phyloP scores from a whole-genome alignment of 2,329 filamentous ascomycete genomes.

The Neofusicoccum cordaticola region DNA sequence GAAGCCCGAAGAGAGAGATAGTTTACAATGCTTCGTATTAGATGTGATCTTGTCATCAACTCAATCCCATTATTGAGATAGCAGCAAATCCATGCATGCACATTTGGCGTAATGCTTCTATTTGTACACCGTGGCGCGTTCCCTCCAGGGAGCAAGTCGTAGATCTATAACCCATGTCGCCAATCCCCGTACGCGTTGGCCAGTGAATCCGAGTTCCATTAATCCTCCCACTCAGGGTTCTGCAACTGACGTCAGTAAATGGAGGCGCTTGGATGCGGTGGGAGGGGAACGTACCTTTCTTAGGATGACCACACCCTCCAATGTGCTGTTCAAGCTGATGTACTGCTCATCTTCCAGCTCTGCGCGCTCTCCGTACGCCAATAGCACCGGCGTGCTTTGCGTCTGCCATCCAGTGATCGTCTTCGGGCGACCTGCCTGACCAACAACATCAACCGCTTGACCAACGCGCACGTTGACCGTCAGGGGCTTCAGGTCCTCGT shows the following conservation, averaged over 20 bases:
- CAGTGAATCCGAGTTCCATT: background rate
- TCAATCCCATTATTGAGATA: background rate
- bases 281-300: conserved; percentile 70
- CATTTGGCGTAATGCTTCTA: conserved; percentile 11
- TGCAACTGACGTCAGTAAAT: conserved; percentile 24
- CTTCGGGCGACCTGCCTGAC: conserved; percentile 94
- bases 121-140: conserved; percentile 7
- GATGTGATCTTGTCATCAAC: background rate
- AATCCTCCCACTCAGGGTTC: conserved; percentile 48
- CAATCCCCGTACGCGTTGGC: background rate
- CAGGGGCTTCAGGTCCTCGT: conserved; percentile 89
- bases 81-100: background rate
- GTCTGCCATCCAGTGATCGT: conserved; percentile 99
- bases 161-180: conserved; percentile 10
- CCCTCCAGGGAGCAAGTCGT: background rate
- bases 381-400: conserved; percentile 93
- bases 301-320: conserved; percentile 94
- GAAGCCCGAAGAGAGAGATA: background rate
- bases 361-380: conserved; percentile 92
- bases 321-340: conserved; percentile 81
- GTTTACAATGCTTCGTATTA: background rate
- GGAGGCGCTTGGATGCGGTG: background rate
- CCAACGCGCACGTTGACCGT: conserved; percentile 96
- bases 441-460: conserved; percentile 96
- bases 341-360: conserved; percentile 98